These are phyloP conservation scores for Talaromyces adpressus DNA, from an alignment of 495 filamentous ascomycete genomes.

Conservation along the genomic window DNA sequence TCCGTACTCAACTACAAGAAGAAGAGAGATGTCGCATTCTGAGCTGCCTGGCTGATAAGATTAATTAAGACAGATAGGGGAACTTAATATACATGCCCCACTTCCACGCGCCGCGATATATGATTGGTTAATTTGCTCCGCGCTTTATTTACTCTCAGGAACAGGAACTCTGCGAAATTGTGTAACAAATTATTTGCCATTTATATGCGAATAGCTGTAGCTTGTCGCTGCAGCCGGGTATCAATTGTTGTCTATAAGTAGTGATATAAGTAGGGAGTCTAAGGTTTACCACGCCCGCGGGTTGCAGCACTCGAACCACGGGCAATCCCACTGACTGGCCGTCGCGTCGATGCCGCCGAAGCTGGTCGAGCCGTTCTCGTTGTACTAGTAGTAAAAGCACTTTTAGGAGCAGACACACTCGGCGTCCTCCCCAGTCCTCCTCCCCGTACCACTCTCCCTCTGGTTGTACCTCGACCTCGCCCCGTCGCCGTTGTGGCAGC, in stretches of 20 bases:
- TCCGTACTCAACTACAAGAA: neutral
- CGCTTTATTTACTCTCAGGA: neutral
- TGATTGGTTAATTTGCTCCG: neutral
- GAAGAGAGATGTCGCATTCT: neutral
- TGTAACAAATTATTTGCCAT: neutral
- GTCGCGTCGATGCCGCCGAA: slow-evolving; percentile 33
- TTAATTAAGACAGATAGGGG: neutral
- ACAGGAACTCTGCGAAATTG: neutral
- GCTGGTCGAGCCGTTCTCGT: slow-evolving; percentile 25
- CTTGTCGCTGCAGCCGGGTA: neutral
- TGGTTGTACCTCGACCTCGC: slow-evolving; percentile 36
- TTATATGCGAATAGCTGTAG: no score
- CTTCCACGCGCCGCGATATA: neutral
- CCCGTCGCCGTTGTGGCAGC: slow-evolving; percentile 39
- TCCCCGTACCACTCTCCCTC: slow-evolving; percentile 35
- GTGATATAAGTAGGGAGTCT: neutral
- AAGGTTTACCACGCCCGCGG: slow-evolving; percentile 32
- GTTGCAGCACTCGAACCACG: slow-evolving; percentile 34
- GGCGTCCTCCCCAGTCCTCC: slow-evolving; percentile 41
- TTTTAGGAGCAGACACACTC: slow-evolving; percentile 24
- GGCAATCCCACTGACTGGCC: slow-evolving; percentile 43
- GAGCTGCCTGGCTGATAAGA: neutral
- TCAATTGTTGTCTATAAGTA: neutral
- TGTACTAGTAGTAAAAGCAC: slow-evolving; percentile 18
- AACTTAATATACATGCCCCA: neutral